Evolutionary conservation across 805 yeast genomes (phyloP).

Genomic region (Kodamaea hsintzibuensis): DNA sequence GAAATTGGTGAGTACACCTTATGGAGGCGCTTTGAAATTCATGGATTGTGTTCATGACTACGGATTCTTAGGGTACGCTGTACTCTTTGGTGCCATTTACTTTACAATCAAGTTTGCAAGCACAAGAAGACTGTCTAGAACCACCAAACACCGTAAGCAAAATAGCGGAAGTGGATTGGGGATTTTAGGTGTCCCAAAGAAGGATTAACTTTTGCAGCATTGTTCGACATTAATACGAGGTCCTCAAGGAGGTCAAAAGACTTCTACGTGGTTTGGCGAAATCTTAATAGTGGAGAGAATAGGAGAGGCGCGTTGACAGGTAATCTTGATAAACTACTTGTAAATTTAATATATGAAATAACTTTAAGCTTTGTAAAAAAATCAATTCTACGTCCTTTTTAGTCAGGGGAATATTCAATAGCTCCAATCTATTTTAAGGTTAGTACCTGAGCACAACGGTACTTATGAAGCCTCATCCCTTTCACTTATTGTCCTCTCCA

Average conservation of each 20-base stretch:
- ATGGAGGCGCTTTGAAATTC: slow-evolving; percentile 33
- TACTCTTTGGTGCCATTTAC: slow-evolving; percentile 16
- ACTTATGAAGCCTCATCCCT: background rate
- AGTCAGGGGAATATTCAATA: background rate
- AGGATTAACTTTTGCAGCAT: slow-evolving; percentile 2
- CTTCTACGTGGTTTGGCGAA: too few relatives aligned
- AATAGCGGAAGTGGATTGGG: slow-evolving; percentile 3
- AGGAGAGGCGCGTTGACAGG: background rate
- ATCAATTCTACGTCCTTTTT: too few relatives aligned
- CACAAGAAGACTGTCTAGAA: slow-evolving; percentile 1
- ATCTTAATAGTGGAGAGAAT: background rate
- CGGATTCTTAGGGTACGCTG: slow-evolving; percentile 46
- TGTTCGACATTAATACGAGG: background rate
- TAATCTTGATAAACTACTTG: background rate
- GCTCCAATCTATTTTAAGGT: background rate
- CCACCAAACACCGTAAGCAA: background rate
- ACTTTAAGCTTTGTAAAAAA: background rate
- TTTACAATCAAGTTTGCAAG: slow-evolving; percentile 2
- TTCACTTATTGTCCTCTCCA: background rate
- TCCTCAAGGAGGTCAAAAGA: background rate
- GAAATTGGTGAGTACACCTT: slow-evolving; percentile 47
- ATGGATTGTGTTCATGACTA: slow-evolving; percentile 46
- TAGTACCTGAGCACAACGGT: background rate
- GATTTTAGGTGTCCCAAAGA: slow-evolving; percentile 12
- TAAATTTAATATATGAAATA: too few relatives aligned